Conservation (phyloP, 2,329 filamentous ascomycete genomes). For the Cyphellophora europaea region DNA sequence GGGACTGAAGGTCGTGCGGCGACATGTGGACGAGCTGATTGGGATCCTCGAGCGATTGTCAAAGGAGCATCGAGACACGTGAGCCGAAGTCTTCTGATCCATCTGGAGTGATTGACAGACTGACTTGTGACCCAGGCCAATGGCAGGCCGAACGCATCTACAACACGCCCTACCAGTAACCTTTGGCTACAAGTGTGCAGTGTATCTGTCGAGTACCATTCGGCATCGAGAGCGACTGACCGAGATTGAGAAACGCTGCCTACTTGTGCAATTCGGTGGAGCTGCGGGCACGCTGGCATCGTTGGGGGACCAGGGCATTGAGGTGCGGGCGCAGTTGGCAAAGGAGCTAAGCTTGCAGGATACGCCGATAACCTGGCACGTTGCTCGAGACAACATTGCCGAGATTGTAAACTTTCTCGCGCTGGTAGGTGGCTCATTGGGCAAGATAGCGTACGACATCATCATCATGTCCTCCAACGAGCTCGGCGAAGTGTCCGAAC, state of each 20-base stretch:
- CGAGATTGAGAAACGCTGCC: slow-evolving; percentile 35
- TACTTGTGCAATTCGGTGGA: slow-evolving; percentile 49
- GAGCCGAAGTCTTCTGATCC: no score
- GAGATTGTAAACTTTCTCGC: slow-evolving; percentile 46
- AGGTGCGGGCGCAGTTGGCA: slow-evolving; percentile 41
- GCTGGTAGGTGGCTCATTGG: slow-evolving; percentile 43
- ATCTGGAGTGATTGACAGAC: not conserved
- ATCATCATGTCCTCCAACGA: slow-evolving; percentile 52
- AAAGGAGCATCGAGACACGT: slow-evolving; percentile 37
- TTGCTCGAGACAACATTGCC: slow-evolving; percentile 44
- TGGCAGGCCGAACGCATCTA: slow-evolving; percentile 49
- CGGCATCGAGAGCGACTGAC: slow-evolving; percentile 40
- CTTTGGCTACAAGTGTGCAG: slow-evolving; percentile 50
- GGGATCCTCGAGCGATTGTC: slow-evolving; percentile 34
- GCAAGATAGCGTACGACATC: slow-evolving; percentile 47
- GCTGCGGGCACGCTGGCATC: slow-evolving; percentile 48
- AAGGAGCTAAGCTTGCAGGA: slow-evolving; percentile 38
- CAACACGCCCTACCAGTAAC: slow-evolving; percentile 49
- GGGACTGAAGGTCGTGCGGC: slow-evolving; percentile 40
- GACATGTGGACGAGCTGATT: slow-evolving; percentile 34
- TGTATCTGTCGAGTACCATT: slow-evolving; percentile 42
- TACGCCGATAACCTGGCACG: slow-evolving; percentile 49
- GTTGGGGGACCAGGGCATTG: slow-evolving; percentile 38
- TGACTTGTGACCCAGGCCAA: slow-evolving; percentile 25
- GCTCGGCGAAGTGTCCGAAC: slow-evolving; percentile 45